Conservation (phyloP, 2,329 filamentous ascomycete genomes). For the Furcasterigmium furcatum region DNA sequence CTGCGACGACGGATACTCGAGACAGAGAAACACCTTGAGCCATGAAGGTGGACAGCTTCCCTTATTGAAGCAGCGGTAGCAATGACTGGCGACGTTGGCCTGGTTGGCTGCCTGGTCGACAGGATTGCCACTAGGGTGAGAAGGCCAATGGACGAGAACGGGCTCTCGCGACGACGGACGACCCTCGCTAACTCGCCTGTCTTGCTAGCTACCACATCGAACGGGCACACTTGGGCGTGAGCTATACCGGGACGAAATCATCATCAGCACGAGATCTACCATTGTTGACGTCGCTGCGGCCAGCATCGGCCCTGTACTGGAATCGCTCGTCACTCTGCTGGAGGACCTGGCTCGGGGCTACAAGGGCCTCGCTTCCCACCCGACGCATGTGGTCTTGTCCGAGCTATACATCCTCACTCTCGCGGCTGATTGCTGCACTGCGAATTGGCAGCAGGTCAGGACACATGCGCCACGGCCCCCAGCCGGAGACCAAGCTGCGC, state of each 20-base stretch:
- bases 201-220: conserved; percentile 57
- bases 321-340: conserved; percentile 53
- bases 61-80: too few species aligned
- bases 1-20: too few species aligned
- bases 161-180: too few species aligned
- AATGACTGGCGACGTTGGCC: conserved; percentile 58
- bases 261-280: conserved; percentile 57
- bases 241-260: conserved; percentile 58
- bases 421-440: conserved; percentile 62
- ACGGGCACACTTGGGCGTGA: conserved; percentile 55
- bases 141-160: conserved; percentile 6
- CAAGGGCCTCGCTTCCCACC: conserved; percentile 47
- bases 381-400: conserved; percentile 58
- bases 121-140: conserved; percentile 59
- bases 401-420: conserved; percentile 63
- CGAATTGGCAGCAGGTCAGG: conserved; percentile 52
- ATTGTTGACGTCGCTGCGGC: conserved; percentile 57
- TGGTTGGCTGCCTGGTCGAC: conserved; percentile 60
- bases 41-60: too few species aligned
- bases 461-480: conserved; percentile 9
- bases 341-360: conserved; percentile 57
- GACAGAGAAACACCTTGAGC: too few species aligned
- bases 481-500: conserved; percentile 11
- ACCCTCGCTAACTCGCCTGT: background rate
- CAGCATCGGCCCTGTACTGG: conserved; percentile 51